These are phyloP conservation scores for Phytopythium litorale DNA, from an alignment of 352 stramenopile genomes.

Conservation along the genomic window DNA sequence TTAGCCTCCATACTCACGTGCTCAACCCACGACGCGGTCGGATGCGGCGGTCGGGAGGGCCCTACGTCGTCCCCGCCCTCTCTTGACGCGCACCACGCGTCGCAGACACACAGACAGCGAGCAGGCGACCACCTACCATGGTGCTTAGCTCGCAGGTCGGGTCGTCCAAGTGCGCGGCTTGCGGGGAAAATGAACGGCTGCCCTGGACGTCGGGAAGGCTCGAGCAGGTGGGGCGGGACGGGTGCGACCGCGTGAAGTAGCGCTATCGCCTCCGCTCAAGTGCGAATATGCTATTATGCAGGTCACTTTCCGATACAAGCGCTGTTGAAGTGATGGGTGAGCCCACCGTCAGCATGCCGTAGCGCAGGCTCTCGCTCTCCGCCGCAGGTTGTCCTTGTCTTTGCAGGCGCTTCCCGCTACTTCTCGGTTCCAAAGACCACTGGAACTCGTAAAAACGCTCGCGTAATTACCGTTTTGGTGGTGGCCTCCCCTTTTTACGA, in stretches of 20 bases:
- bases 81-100: neutral
- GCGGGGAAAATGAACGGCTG: slow-evolving; percentile 40
- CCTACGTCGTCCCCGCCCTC: neutral
- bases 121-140: slow-evolving; percentile 7
- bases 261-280: neutral
- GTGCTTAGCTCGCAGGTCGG: slow-evolving; percentile 4
- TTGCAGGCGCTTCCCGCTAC: slow-evolving; percentile 7
- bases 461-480: slow-evolving; percentile 11
- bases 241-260: slow-evolving; percentile 1
- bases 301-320: neutral
- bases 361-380: slow-evolving; percentile 1
- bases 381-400: slow-evolving; percentile 7
- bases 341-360: slow-evolving; percentile 14
- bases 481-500: slow-evolving; percentile 10
- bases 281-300: neutral
- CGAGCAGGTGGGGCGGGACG: neutral
- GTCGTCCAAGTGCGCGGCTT: slow-evolving; percentile 11
- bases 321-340: neutral
- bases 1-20: no score
- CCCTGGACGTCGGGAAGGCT: neutral
- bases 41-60: no score
- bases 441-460: slow-evolving; percentile 2
- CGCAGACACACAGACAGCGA: no score
- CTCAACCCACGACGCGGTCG: neutral
- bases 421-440: neutral